Evolutionary conservation across 140 eudicot species (phyloP).

Genomic region (Erigeron philadelphicus): DNA sequence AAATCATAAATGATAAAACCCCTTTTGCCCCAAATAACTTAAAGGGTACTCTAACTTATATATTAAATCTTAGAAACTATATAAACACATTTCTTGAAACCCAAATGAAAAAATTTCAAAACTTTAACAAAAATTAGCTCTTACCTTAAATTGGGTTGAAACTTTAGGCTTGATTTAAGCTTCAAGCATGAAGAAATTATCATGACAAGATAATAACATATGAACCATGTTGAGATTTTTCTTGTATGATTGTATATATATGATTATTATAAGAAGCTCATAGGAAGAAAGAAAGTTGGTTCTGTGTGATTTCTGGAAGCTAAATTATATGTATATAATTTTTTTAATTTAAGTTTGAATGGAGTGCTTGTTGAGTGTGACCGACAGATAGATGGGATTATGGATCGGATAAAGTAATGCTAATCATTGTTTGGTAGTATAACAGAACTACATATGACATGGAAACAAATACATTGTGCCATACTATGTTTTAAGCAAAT

Average conservation of each 20-base stretch:
- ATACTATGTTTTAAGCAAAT: too few species aligned
- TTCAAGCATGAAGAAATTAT: too few species aligned
- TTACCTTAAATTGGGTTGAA: constrained; percentile 28
- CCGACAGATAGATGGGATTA: constrained; percentile 25
- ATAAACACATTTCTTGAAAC: neutral
- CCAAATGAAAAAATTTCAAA: constrained; percentile 6
- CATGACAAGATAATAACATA: too few species aligned
- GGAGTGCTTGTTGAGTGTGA: constrained; percentile 22
- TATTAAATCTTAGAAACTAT: too few species aligned
- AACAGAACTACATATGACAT: neutral
- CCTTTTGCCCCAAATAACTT: too few species aligned
- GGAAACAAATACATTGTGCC: too few species aligned
- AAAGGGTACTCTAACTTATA: too few species aligned
- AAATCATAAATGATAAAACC: too few species aligned
- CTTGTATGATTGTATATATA: constrained; percentile 1
- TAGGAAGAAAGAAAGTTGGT: constrained; percentile 24
- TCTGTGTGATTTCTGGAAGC: constrained; percentile 23
- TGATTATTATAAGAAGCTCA: constrained; percentile 24
- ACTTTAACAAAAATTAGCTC: constrained; percentile 7
- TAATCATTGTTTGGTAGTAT: constrained; percentile 12
- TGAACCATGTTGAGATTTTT: constrained; percentile 22
- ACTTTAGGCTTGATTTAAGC: neutral
- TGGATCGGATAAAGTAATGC: constrained; percentile 2
- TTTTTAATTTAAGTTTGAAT: constrained; percentile 22
- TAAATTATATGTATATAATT: neutral